Conservation (phyloP, 1,284 basidiomycete genomes). For the Tilletiopsis washingtonensis region DNA sequence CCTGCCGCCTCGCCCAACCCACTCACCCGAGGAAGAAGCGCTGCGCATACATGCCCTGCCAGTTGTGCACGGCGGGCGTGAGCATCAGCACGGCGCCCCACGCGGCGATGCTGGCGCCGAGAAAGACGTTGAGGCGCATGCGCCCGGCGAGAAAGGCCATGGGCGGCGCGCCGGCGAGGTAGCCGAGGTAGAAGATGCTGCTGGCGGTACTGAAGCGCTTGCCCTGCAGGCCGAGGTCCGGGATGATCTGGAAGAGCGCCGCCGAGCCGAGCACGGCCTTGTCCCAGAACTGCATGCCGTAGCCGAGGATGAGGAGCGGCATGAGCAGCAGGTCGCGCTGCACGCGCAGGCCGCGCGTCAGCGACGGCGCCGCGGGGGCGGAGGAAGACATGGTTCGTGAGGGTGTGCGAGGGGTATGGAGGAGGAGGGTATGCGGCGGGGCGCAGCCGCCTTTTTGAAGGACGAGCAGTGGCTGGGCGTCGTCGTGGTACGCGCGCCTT, state of each 20-base stretch:
- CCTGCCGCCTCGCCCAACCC: not conserved
- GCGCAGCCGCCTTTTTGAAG: no score
- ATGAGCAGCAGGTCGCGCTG: slow-evolving; percentile 44
- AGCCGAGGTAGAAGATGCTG: slow-evolving; percentile 52
- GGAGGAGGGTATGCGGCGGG: no score
- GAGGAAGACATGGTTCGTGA: no score
- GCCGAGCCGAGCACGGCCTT: slow-evolving; percentile 51
- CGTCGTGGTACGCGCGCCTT: no score
- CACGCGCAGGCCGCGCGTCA: no score
- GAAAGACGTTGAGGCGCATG: slow-evolving; percentile 47
- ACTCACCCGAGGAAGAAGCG: slow-evolving; percentile 40
- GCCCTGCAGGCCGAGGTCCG: slow-evolving; percentile 46
- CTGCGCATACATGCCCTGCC: slow-evolving; percentile 51
- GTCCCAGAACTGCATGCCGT: slow-evolving; percentile 50
- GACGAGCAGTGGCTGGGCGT: no score
- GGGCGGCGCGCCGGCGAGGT: slow-evolving; percentile 50
- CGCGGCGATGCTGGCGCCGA: slow-evolving; percentile 36
- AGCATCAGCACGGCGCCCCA: slow-evolving; percentile 53
- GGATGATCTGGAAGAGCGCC: slow-evolving; percentile 52
- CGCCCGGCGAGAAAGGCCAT: slow-evolving; percentile 51
- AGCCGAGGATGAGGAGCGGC: slow-evolving; percentile 51
- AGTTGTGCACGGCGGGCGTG: slow-evolving; percentile 49
- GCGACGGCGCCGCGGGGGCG: no score
- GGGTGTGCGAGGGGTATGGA: no score
- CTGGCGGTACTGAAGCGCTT: slow-evolving; percentile 27